Percentiles rank a stretch among this genome's conserved stretches.
These are phyloP conservation scores for Tulasnella sp. DNA, from an alignment of 768 basidiomycete species.

Conservation along the genomic window DNA sequence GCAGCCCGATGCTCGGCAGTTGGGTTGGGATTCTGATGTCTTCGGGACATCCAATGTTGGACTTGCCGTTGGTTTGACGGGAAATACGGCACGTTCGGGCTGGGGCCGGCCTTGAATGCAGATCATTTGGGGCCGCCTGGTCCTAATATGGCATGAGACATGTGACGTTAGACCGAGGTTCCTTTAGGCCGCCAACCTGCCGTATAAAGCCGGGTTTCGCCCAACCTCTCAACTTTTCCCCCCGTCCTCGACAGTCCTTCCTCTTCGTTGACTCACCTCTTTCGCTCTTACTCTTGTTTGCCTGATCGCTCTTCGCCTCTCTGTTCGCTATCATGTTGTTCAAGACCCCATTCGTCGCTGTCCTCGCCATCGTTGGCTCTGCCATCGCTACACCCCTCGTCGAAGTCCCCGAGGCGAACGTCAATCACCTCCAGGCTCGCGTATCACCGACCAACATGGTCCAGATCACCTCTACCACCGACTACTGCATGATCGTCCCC, in stretches of 20 bases:
- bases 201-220: not conserved
- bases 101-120: not conserved
- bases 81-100: not conserved
- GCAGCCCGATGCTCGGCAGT: not conserved
- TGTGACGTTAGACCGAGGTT: not conserved
- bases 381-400: not conserved
- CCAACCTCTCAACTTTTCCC: not conserved
- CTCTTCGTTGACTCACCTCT: not conserved
- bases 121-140: not conserved
- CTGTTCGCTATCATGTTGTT: not conserved
- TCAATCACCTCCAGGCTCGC: not conserved
- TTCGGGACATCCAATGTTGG: not conserved
- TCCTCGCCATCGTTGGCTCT: not conserved
- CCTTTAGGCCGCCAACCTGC: not conserved
- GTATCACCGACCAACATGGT: constrained; percentile 14
- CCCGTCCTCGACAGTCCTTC: not conserved
- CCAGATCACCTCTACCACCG: constrained; percentile 9
- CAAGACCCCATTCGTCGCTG: not conserved
- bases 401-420: constrained; percentile 9
- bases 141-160: not conserved
- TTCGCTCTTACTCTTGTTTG: not conserved
- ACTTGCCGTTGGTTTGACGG: not conserved
- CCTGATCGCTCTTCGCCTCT: not conserved
- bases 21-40: not conserved
- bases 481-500: constrained; percentile 27